A percentile compares a stretch with the other conserved stretches of the same genome.
These are phyloP conservation scores for Phytophthora melonis DNA, from an alignment of 352 stramenopile species.

Conservation along the genomic window DNA sequence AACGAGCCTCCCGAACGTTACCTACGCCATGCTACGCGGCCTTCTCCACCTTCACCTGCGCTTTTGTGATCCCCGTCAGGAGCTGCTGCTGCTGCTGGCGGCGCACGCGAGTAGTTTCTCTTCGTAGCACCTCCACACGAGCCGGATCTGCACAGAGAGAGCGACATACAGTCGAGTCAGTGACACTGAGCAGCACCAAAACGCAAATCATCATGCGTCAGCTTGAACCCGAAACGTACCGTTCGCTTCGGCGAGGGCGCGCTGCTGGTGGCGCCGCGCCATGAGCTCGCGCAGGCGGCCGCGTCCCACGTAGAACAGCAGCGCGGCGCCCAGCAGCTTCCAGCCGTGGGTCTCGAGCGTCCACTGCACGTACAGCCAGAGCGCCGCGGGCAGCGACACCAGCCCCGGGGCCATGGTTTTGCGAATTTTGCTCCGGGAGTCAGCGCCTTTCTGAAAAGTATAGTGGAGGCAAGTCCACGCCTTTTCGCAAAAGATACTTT, in stretches of 20 bases:
- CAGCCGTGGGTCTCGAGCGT: conserved; percentile 65
- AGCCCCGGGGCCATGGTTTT: conserved; percentile 17
- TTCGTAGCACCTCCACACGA: conserved; percentile 61
- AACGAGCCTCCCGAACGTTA: conserved; percentile 13
- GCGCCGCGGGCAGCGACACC: conserved; percentile 1
- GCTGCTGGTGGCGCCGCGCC: conserved; percentile 39
- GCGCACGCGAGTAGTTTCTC: conserved; percentile 67
- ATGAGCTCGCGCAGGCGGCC: conserved; percentile 43
- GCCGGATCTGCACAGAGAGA: conserved; percentile 48
- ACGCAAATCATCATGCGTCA: background rate
- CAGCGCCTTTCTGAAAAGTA: conserved; percentile 35
- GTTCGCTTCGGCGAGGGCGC: conserved; percentile 55
- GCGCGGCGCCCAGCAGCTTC: conserved; percentile 47
- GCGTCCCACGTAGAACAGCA: conserved; percentile 40
- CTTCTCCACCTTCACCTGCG: conserved; percentile 39
- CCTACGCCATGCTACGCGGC: conserved; percentile 34
- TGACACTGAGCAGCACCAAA: background rate
- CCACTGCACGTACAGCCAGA: conserved; percentile 40
- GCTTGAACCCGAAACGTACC: conserved; percentile 40
- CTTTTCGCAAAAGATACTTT: conserved; percentile 38
- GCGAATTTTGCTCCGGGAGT: conserved; percentile 15
- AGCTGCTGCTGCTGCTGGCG: conserved; percentile 61
- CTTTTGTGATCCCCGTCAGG: conserved; percentile 26
- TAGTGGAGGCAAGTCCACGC: conserved; percentile 24
- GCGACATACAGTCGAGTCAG: background rate